phyloP scores from a whole-genome alignment of 352 stramenopile genomes.

The Bremia lactucae region DNA sequence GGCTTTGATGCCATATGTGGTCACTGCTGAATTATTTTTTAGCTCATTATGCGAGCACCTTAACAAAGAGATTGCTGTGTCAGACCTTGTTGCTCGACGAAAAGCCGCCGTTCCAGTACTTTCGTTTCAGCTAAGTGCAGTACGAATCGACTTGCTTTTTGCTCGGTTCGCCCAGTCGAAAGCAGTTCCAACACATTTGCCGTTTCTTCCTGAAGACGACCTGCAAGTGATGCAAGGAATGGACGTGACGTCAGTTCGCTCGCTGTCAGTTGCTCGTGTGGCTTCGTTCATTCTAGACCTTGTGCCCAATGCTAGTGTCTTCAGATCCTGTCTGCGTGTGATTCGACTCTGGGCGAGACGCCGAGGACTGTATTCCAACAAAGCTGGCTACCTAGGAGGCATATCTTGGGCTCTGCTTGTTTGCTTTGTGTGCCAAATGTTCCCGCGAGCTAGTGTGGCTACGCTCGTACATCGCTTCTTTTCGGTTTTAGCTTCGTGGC shows the following conservation, averaged over 20 bases:
- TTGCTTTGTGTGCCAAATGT: slow-evolving; percentile 82
- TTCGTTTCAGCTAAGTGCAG: slow-evolving; percentile 53
- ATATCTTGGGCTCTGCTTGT: slow-evolving; percentile 82
- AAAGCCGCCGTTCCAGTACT: slow-evolving; percentile 67
- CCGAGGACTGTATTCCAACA: slow-evolving; percentile 79
- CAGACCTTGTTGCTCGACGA: slow-evolving; percentile 58
- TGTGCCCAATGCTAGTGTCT: slow-evolving; percentile 60
- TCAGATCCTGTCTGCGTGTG: slow-evolving; percentile 60
- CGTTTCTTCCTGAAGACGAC: slow-evolving; percentile 43
- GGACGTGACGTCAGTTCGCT: slow-evolving; percentile 64
- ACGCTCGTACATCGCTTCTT: slow-evolving; percentile 76
- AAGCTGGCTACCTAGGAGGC: slow-evolving; percentile 67
- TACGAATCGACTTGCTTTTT: slow-evolving; percentile 72
- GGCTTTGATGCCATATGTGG: slow-evolving; percentile 47
- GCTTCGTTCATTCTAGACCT: slow-evolving; percentile 74
- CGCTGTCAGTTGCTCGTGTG: slow-evolving; percentile 64
- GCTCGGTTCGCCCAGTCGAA: slow-evolving; percentile 48
- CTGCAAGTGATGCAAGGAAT: slow-evolving; percentile 65
- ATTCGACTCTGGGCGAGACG: slow-evolving; percentile 66
- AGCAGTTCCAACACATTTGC: slow-evolving; percentile 61
- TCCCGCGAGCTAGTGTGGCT: slow-evolving; percentile 62
- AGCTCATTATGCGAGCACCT: slow-evolving; percentile 47
- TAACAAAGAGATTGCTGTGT: slow-evolving; percentile 21
- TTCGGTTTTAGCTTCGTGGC: slow-evolving; percentile 61
- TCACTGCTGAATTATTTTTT: slow-evolving; percentile 64